phyloP scores from a whole-genome alignment of 805 yeast genomes.

The Starmerella sirachaensis region DNA sequence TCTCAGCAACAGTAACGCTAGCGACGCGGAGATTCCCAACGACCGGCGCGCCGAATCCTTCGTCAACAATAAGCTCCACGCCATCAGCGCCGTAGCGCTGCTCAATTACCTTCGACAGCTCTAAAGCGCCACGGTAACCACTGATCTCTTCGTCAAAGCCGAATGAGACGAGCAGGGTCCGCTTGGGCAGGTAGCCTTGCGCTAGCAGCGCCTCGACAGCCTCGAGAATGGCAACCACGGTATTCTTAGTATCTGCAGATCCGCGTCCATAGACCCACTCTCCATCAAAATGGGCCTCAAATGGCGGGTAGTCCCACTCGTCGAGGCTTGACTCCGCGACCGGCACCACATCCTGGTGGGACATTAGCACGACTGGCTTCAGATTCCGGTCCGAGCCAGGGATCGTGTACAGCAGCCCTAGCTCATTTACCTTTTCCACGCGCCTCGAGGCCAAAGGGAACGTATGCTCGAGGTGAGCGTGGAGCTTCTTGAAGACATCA shows the following conservation, averaged over 20 bases:
- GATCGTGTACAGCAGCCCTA: constrained; percentile 58
- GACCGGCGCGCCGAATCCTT: constrained; percentile 40
- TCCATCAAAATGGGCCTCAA: constrained; percentile 56
- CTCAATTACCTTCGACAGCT: constrained; percentile 38
- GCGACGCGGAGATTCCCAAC: constrained; percentile 41
- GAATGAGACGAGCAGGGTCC: constrained; percentile 53
- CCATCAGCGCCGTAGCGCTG: constrained; percentile 51
- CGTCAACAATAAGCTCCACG: constrained; percentile 59
- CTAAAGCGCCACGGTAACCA: constrained; percentile 50
- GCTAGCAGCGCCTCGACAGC: constrained; percentile 44
- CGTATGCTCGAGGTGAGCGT: constrained; percentile 36
- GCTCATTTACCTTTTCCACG: constrained; percentile 46
- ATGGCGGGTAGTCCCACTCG: constrained; percentile 62
- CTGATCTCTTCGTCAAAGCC: constrained; percentile 76
- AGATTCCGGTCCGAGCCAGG: constrained; percentile 39
- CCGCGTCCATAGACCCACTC: constrained; percentile 66
- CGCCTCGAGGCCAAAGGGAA: constrained; percentile 41
- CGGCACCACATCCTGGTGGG: constrained; percentile 79
- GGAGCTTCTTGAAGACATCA: constrained; percentile 36
- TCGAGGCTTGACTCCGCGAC: constrained; percentile 42
- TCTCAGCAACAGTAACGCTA: constrained; percentile 48
- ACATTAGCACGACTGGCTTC: constrained; percentile 60
- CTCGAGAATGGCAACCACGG: constrained; percentile 55
- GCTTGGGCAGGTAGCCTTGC: constrained; percentile 43
- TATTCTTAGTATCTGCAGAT: constrained; percentile 61